Evolutionary conservation across 1,139 yeast genomes (phyloP).

Genomic region (Lodderomyces beijingensis): DNA sequence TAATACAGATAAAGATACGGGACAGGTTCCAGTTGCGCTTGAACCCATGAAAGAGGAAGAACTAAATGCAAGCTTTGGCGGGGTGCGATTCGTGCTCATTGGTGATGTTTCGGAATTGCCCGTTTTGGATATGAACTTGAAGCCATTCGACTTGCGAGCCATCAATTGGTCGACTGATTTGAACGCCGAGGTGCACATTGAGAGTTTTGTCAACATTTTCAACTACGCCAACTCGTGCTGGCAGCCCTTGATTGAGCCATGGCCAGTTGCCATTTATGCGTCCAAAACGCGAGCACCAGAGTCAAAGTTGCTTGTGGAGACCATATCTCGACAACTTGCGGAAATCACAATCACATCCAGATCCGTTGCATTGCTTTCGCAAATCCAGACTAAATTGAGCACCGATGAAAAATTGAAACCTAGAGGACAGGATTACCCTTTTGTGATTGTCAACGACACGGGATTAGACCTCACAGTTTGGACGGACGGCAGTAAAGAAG

Average conservation of each 20-base stretch:
- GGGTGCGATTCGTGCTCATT: slow-evolving; percentile 78
- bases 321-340: slow-evolving; percentile 70
- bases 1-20: neutral
- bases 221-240: slow-evolving; percentile 91
- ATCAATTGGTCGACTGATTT: slow-evolving; percentile 89
- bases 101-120: slow-evolving; percentile 96
- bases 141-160: slow-evolving; percentile 69
- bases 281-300: slow-evolving; percentile 45
- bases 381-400: slow-evolving; percentile 55
- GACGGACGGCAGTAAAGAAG: slow-evolving; percentile 39
- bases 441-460: slow-evolving; percentile 75
- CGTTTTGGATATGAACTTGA: slow-evolving; percentile 72
- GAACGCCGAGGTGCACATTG: slow-evolving; percentile 66
- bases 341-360: slow-evolving; percentile 81
- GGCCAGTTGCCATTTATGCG: slow-evolving; percentile 77
- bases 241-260: slow-evolving; percentile 92
- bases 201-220: slow-evolving; percentile 72
- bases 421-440: slow-evolving; percentile 82
- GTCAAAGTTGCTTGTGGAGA: slow-evolving; percentile 50
- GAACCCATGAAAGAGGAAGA: slow-evolving; percentile 67
- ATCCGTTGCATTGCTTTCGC: slow-evolving; percentile 72
- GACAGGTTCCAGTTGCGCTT: slow-evolving; percentile 17
- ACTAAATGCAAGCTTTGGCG: slow-evolving; percentile 67
- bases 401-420: slow-evolving; percentile 54
- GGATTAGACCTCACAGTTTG: slow-evolving; percentile 77